These are phyloP conservation scores for Phylloporus rhodoxanthus DNA, from an alignment of 768 basidiomycete genomes.

Conservation along the genomic window DNA sequence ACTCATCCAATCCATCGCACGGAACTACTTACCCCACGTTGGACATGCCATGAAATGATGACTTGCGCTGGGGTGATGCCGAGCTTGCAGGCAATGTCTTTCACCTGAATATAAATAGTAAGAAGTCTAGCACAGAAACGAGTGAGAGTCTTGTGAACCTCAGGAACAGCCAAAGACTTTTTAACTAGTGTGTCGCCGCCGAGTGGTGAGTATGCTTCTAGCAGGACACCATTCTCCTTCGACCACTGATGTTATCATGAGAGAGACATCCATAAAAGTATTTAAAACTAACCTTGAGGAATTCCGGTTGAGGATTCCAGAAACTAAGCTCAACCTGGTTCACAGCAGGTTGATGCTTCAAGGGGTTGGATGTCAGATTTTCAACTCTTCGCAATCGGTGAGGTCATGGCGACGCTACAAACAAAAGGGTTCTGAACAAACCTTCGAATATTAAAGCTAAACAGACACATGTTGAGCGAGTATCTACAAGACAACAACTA, in stretches of 20 bases:
- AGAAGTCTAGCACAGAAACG: neutral
- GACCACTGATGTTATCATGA: constrained; percentile 48
- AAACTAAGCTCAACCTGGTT: constrained; percentile 79
- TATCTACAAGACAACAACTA: neutral
- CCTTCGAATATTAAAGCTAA: constrained; percentile 57
- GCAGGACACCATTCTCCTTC: constrained; percentile 54
- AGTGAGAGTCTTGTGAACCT: constrained; percentile 27
- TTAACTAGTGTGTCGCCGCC: constrained; percentile 57
- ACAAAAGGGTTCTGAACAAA: constrained; percentile 2
- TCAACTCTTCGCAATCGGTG: constrained; percentile 35
- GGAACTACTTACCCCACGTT: constrained; percentile 53
- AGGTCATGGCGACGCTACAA: neutral
- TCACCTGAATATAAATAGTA: constrained; percentile 33
- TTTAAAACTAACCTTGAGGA: constrained; percentile 47
- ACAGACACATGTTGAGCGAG: neutral
- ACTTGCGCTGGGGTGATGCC: constrained; percentile 72
- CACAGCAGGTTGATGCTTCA: constrained; percentile 58
- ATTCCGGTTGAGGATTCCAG: constrained; percentile 71
- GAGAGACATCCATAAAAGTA: neutral
- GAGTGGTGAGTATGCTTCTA: constrained; percentile 75
- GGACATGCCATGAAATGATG: constrained; percentile 70
- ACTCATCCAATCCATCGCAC: neutral
- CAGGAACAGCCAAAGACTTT: constrained; percentile 52
- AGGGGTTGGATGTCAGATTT: constrained; percentile 56
- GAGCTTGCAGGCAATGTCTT: constrained; percentile 53